phyloP scores from a whole-genome alignment of 106 monocot species.

The Xerophyta viscosa region DNA sequence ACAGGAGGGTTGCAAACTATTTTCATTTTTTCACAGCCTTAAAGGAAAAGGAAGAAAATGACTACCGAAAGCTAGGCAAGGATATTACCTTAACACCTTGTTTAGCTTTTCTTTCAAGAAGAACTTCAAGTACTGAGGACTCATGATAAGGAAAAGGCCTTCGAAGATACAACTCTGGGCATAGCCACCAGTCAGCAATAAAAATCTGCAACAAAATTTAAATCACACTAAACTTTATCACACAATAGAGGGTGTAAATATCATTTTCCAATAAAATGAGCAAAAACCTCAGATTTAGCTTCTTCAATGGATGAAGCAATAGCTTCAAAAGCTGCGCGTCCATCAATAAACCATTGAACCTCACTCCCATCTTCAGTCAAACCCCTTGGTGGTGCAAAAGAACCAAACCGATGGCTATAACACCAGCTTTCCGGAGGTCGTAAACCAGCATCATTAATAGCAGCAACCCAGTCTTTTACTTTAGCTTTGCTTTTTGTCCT shows the following conservation, averaged over 20 bases:
- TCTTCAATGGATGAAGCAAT: constrained; percentile 88
- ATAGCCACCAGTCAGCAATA: constrained; percentile 96
- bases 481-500: constrained; percentile 55
- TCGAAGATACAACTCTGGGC: constrained; percentile 84
- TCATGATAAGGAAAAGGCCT: constrained; percentile 68
- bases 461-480: constrained; percentile 92
- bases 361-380: constrained; percentile 79
- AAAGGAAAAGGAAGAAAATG: too few species aligned
- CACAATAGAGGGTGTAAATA: too few species aligned
- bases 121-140: constrained; percentile 71
- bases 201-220: constrained; percentile 64
- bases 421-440: constrained; percentile 92
- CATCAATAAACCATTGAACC: constrained; percentile 96
- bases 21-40: too few species aligned
- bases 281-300: constrained; percentile 85
- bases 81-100: constrained; percentile 79
- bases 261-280: neutral
- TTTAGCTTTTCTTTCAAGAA: constrained; percentile 85
- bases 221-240: neutral
- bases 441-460: constrained; percentile 89
- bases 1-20: too few species aligned
- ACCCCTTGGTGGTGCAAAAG: constrained; percentile 91
- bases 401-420: constrained; percentile 84
- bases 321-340: constrained; percentile 85
- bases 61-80: neutral